phyloP scores from a whole-genome alignment of 2,329 filamentous ascomycete species.

The Waltergamsia citrina region DNA sequence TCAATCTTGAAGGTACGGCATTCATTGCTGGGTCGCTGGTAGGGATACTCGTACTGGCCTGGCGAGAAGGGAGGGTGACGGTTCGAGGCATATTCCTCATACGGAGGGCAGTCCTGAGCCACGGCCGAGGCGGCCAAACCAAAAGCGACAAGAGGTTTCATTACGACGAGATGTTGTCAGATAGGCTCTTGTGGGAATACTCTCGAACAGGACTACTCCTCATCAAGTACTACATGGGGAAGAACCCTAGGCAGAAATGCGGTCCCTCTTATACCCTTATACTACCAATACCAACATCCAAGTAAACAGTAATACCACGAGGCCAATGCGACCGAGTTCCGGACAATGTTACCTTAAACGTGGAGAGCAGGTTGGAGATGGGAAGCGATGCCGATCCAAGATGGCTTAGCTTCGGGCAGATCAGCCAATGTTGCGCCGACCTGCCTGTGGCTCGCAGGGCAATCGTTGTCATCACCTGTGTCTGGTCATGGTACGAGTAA shows the following conservation, averaged over 20 bases:
- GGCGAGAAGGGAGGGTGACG: slow-evolving; percentile 62
- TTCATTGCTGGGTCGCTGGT: slow-evolving; percentile 63
- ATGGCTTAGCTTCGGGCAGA: slow-evolving; percentile 1
- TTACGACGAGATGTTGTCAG: neutral
- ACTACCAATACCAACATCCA: too few species aligned
- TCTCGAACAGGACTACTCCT: too few species aligned
- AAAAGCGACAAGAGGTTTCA: neutral
- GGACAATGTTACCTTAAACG: too few species aligned
- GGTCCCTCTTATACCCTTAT: too few species aligned
- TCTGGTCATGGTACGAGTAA: too few species aligned
- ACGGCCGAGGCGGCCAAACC: neutral
- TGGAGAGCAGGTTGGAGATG: neutral
- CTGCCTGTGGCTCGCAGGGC: too few species aligned
- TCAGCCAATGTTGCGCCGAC: slow-evolving; percentile 1
- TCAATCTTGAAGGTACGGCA: slow-evolving; percentile 78
- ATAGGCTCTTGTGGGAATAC: neutral
- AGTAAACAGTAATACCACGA: too few species aligned
- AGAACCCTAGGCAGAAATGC: too few species aligned
- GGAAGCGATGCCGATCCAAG: neutral
- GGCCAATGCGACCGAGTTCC: too few species aligned
- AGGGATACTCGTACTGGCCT: slow-evolving; percentile 70
- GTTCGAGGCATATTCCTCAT: slow-evolving; percentile 21
- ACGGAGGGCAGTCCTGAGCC: slow-evolving; percentile 19
- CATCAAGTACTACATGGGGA: too few species aligned
- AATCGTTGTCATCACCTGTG: too few species aligned